Percentiles rank a stretch among this genome's conserved stretches.
Evolutionary conservation across 495 filamentous ascomycete species (phyloP).

Genomic region (Cercophora scortea): DNA sequence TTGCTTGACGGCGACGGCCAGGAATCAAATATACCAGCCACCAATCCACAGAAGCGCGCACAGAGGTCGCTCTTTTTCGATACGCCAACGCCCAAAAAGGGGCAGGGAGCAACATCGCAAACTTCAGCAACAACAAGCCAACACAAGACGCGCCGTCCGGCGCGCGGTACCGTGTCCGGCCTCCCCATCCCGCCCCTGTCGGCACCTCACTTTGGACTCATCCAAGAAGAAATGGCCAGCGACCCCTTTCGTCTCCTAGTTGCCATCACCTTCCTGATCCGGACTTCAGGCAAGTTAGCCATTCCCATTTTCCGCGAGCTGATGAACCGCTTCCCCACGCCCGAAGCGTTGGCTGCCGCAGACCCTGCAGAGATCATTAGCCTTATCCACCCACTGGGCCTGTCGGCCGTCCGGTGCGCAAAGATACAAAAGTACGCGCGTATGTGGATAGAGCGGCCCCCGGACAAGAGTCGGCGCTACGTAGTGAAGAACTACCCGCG

Average conservation of each 20-base stretch:
- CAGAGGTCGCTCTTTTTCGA: not conserved
- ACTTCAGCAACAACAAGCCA: not conserved
- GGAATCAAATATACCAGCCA: too few species aligned
- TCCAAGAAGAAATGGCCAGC: conserved; percentile 70
- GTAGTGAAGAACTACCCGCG: conserved; percentile 63
- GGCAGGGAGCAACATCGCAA: not conserved
- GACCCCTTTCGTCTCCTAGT: conserved; percentile 68
- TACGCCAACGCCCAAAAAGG: not conserved
- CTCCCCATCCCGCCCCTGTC: conserved; percentile 66
- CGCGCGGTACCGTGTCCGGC: conserved; percentile 48
- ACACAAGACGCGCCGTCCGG: conserved; percentile 19
- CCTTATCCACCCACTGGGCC: conserved; percentile 66
- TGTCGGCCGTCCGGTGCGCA: conserved; percentile 47
- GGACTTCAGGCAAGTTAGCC: conserved; percentile 65
- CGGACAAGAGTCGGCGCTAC: conserved; percentile 50
- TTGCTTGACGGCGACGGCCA: too few species aligned
- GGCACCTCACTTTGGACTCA: conserved; percentile 58
- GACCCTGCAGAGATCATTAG: conserved; percentile 46
- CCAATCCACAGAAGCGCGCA: too few species aligned
- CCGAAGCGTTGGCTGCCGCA: conserved; percentile 55
- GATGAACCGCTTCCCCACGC: conserved; percentile 59
- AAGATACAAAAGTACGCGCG: conserved; percentile 58
- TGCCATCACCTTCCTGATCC: conserved; percentile 75
- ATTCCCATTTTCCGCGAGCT: conserved; percentile 69
- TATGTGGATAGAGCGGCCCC: conserved; percentile 60